Percentiles rank a stretch among this genome's conserved stretches.
phyloP scores from a whole-genome alignment of 2,329 filamentous ascomycete genomes.

The Penicillium sp. region DNA sequence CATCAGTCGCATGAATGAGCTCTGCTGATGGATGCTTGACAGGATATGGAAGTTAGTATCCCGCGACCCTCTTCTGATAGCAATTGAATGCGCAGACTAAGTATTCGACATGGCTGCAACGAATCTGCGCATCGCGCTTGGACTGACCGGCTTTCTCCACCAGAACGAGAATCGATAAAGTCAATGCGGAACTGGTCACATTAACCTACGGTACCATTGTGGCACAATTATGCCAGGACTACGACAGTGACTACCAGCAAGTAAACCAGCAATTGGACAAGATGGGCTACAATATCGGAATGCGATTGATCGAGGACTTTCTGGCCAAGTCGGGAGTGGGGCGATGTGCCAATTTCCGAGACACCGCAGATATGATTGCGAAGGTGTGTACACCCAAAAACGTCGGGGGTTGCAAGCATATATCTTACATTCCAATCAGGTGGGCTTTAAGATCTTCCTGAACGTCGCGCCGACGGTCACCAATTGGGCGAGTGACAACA shows the following conservation, averaged over 20 bases:
- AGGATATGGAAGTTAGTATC: conserved; percentile 87
- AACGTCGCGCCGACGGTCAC: conserved; percentile 91
- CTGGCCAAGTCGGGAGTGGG: conserved; percentile 90
- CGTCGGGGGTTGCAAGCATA: neutral
- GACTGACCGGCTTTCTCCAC: conserved; percentile 14
- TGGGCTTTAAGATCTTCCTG: conserved; percentile 98
- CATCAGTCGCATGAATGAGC: neutral
- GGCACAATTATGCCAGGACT: conserved; percentile 92
- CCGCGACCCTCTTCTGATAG: conserved; percentile 1
- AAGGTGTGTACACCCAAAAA: conserved; percentile 55
- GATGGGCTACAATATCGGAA: conserved; percentile 98
- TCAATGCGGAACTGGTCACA: conserved; percentile 95
- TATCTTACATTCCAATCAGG: conserved; percentile 48
- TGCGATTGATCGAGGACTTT: conserved; percentile 95
- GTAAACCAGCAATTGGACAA: conserved; percentile 98
- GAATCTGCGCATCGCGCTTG: neutral
- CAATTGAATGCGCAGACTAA: neutral
- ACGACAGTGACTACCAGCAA: conserved; percentile 86
- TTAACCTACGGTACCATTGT: conserved; percentile 98
- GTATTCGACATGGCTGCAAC: neutral
- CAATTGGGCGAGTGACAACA: conserved; percentile 94
- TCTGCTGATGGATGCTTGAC: conserved; percentile 30
- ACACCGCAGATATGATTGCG: conserved; percentile 94
- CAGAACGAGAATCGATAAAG: conserved; percentile 93
- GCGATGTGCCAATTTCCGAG: conserved; percentile 84